Evolutionary conservation across 2,329 filamentous ascomycete species (phyloP), one percentile per base, ranked within the genome.

Genomic region (Cladosporium sp.): DNA sequence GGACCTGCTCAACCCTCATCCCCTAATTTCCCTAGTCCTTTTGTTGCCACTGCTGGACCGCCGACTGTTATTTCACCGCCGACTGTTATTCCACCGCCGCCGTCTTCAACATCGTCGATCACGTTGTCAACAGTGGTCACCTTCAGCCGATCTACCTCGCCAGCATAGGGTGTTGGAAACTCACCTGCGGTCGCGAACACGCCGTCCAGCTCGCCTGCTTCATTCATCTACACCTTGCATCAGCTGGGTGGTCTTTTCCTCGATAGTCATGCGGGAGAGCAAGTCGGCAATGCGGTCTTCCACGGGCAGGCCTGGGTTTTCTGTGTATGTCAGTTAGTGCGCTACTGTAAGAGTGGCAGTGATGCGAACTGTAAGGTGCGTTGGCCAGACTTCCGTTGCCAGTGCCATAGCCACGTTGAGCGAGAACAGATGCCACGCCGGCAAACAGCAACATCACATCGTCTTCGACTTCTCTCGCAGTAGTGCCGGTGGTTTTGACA

Each of bases 171-270:
- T 48, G 25, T 25, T 4, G 25, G 45, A 22, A 19, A 3, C 2
- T n/a, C n/a, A 4, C 28, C n/a, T 20, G 25, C 9, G 28, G 10
- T 12, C 17, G 17, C 25, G 9, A 10, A n/a, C 6, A 3, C 20
- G 5, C 13, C 37, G 19, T 19, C 24, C 12, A 45, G 19, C 25
- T 12, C 28, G 8, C 13, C 28, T 36, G 4, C 39, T 28, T 36
- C 52, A 12, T 10, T 39, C 19, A 37, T 47, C 20, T 42, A 47
- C 20, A 48, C 87, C 80, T 74, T 78, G 76, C 49, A 78, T 71
- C n/a, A 78, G 75, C 69, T 91, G 88, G 1, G 85, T 80, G 44
- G 83, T 81, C 74, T 91, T 91, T 59, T 91, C 88, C 66, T 87
- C 79, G 56, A 89, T 80, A 0, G 85, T 89, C 88, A 91, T 91